Evolutionary conservation across 2,329 filamentous ascomycete species (phyloP).

Genomic region (Verticillium isaacii): DNA sequence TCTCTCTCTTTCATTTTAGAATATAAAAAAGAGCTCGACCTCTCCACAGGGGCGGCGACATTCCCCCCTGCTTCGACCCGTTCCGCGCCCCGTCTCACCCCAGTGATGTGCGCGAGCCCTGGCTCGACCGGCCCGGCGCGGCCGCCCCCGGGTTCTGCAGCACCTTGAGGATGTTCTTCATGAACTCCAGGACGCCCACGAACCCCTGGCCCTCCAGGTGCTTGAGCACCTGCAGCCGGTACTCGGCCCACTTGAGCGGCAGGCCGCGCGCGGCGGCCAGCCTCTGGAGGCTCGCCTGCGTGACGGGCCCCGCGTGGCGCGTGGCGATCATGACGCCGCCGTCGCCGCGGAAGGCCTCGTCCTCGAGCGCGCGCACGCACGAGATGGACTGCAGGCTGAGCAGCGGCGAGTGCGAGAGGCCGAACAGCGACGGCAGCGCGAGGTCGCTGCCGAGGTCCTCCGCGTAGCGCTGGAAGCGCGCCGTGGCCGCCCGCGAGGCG

Average conservation of each 20-base stretch:
- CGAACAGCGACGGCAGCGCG: conserved; percentile 46
- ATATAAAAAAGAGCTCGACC: neutral
- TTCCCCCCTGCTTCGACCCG: too few species aligned
- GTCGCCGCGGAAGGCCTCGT: conserved; percentile 39
- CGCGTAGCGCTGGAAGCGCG: conserved; percentile 43
- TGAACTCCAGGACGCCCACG: conserved; percentile 62
- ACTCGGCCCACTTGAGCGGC: conserved; percentile 66
- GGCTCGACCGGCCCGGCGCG: neutral
- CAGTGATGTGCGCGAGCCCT: neutral
- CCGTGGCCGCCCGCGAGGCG: conserved; percentile 38
- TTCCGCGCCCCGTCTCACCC: neutral
- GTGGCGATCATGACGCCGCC: conserved; percentile 29
- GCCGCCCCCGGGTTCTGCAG: conserved; percentile 43
- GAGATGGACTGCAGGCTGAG: conserved; percentile 51
- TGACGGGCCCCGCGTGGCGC: conserved; percentile 65
- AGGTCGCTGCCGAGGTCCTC: conserved; percentile 40
- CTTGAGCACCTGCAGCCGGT: conserved; percentile 65
- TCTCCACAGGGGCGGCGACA: neutral
- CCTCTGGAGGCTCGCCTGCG: conserved; percentile 58
- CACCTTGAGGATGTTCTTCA: conserved; percentile 78
- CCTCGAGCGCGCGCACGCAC: conserved; percentile 53
- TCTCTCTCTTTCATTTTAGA: neutral
- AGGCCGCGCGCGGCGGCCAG: conserved; percentile 63
- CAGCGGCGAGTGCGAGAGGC: conserved; percentile 53
- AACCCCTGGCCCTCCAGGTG: conserved; percentile 62